Evolutionary conservation across 1,284 basidiomycete species (phyloP), one percentile per base, ranked within the genome.

Genomic region (Cystobasidium pallidum): DNA sequence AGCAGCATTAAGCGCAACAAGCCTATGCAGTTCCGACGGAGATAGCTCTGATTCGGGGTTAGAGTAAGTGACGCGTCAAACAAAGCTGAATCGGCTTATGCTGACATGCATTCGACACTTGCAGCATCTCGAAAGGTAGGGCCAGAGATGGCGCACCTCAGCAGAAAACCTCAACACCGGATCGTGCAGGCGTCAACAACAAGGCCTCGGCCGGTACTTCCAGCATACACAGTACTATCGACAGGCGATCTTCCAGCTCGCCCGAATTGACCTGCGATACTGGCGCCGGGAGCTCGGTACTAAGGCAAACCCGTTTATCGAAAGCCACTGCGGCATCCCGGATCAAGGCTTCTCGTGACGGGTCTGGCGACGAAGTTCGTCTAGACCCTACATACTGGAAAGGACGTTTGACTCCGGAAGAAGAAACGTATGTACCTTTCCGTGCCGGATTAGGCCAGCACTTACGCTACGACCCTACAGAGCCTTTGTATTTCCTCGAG

Each of bases 401-500:
- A 26, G 58, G 58, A 2, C 0, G 58, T 21, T 19, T 61, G 21
- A 4, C 1, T 17, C 58, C 58, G 8, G 58, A 61, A 45, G 58
- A 61, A 24, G 58, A 41, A 26, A 61, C 58, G 58, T 61, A 61
- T 24, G 58, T 19, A 8, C 11, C 4, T 41, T 28, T 61, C 21
- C 7, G 6, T 19, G 3, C 21, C 17, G n/a, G 21, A 4, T 43
- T 6, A 11, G 26, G 24, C 30, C 8, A 36, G 55, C 3, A 43
- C 24, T 45, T 10, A 28, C 41, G 19, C 19, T 11, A 26, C 15
- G 26, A 21, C 30, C 8, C 4, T 26, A 15, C 58, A 70, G 68
- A 26, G 45, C 49, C 3, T 49, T 74, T n/a, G 70, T 72, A 15
- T 70, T 68, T 41, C 74, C 74, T 0, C 62, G 49, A 7, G 70